These are phyloP conservation scores for Brettanomyces nanus DNA, from an alignment of 805 yeast species.

Conservation along the genomic window DNA sequence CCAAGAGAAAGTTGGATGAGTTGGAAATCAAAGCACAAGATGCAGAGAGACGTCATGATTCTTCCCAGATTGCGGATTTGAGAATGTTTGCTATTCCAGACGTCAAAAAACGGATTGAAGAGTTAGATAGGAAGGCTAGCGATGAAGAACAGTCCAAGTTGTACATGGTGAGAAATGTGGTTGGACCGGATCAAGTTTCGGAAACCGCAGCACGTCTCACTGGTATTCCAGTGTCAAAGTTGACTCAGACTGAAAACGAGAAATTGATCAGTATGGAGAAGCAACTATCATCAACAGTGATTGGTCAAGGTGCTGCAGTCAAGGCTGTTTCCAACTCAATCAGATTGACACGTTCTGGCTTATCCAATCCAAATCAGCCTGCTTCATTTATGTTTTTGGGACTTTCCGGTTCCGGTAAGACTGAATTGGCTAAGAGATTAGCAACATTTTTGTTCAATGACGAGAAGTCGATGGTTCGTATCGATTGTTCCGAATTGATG, in stretches of 20 bases:
- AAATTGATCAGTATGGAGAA: constrained; percentile 93
- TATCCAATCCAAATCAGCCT: constrained; percentile 94
- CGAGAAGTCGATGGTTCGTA: constrained; percentile 93
- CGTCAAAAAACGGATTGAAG: constrained; percentile 63
- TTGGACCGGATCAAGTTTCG: constrained; percentile 68
- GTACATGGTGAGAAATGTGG: constrained; percentile 78
- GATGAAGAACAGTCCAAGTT: constrained; percentile 49
- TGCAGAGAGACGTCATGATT: constrained; percentile 96
- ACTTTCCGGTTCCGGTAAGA: constrained; percentile 95
- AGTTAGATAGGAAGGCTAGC: constrained; percentile 67
- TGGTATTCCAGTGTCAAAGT: constrained; percentile 92
- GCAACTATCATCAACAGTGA: constrained; percentile 73
- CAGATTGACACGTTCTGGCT: constrained; percentile 86
- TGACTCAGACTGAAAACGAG: constrained; percentile 90
- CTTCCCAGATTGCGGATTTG: constrained; percentile 89
- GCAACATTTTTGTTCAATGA: constrained; percentile 96
- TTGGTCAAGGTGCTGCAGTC: constrained; percentile 94
- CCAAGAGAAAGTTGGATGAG: constrained; percentile 87
- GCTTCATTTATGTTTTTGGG: constrained; percentile 94
- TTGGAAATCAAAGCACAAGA: constrained; percentile 87
- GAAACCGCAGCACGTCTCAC: constrained; percentile 95
- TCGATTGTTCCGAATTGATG: constrained; percentile 92
- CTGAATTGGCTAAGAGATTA: constrained; percentile 92
- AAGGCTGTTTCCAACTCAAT: constrained; percentile 95
- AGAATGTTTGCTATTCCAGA: constrained; percentile 98